Base-by-base conservation (phyloP, 768 basidiomycete genomes). In the Agrocybe praecox region DNA sequence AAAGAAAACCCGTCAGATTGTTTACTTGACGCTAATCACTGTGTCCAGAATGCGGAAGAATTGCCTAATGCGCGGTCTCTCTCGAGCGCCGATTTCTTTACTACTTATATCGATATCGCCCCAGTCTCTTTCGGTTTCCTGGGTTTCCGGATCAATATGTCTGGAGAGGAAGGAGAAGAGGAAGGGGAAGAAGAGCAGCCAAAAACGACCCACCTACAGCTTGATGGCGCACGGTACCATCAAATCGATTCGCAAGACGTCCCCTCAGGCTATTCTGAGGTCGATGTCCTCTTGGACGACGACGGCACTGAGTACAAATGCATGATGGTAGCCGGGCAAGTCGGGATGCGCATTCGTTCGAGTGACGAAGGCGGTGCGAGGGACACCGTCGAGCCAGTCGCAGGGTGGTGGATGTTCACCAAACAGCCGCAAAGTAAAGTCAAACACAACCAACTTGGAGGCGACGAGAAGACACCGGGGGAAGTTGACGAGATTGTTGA, bases 211-310 rank as follows among this genome's bases (percentile, higher is more conserved):
- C 43, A 22, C 44, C 32, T 23, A 23, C 9, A 45, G 49, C 55
- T 56, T 14, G 55, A 56, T 17, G 55, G 43, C 18, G 26, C 44
- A 1, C 26, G 21, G 7, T 56, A 56, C n/a, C 55, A 56, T 32
- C 24, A 19, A 11, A 51, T 56, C 11, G 44, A 56, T 18, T 43
- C 49, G 19, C 29, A 50, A 36, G 55, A 56, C 49, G 49, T 56
- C 2, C 55, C 55, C 0, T 49, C 32, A 22, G 55, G 55, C 15
- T 51, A 49, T 23, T 56, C 49, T 17, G 55, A 56, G 18, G 55
- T 56, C 18, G 55, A 56, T n/a, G 55, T 56, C 12, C 55, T 56
- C 26, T 45, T 56, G 2, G 55, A 51, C 42, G 55, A 56, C 42
- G 55, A 49, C 29, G 49, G 49, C 49, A 22, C 21, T 8, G 49